Evolutionary conservation across 805 yeast species (phyloP).

Genomic region (Naumovozyma baii): DNA sequence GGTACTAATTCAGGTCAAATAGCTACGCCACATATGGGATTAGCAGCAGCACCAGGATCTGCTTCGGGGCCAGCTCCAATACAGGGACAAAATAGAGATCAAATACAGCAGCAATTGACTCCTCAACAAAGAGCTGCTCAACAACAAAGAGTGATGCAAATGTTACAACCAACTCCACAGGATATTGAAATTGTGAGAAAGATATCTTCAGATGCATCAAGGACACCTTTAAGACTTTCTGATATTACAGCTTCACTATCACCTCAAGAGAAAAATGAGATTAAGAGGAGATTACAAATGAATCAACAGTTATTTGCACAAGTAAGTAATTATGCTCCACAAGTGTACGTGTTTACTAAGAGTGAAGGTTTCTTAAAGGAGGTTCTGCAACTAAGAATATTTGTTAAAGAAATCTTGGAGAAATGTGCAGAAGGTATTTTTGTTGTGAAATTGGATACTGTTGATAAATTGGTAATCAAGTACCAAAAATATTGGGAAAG

Average conservation of each 20-base stretch:
- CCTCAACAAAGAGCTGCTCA: constrained; percentile 6
- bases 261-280: constrained; percentile 53
- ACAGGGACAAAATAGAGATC: constrained; percentile 1
- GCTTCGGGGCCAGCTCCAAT: background rate
- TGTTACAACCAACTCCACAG: constrained; percentile 43
- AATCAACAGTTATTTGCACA: constrained; percentile 48
- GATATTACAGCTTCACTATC: constrained; percentile 55
- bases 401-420: constrained; percentile 69
- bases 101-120: background rate
- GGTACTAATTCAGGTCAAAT: background rate
- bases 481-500: constrained; percentile 65
- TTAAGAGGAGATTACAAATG: constrained; percentile 42
- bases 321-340: constrained; percentile 69
- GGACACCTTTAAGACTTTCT: constrained; percentile 54
- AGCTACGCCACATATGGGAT: background rate
- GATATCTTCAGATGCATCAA: constrained; percentile 59
- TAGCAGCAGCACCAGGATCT: background rate
- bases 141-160: constrained; percentile 14
- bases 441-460: constrained; percentile 61
- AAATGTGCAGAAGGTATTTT: constrained; percentile 54
- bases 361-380: constrained; percentile 68
- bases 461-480: constrained; percentile 62
- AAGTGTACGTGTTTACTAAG: constrained; percentile 66
- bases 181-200: constrained; percentile 52
- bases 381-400: constrained; percentile 66